Evolutionary conservation across 352 stramenopile species (phyloP).

Genomic region (Pythium monospermum): DNA sequence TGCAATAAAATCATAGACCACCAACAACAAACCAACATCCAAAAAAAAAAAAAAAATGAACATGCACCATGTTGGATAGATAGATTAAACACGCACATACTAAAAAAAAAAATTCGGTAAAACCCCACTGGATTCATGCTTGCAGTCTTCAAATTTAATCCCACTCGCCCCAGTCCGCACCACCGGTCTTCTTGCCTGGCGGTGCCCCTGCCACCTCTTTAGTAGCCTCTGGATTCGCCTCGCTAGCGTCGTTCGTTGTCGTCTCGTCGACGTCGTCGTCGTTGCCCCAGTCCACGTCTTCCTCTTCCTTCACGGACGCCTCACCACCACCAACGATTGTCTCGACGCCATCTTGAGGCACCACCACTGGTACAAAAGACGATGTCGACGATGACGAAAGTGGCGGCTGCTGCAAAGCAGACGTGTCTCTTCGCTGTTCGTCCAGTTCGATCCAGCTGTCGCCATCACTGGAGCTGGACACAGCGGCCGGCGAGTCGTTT

Average conservation of each 20-base stretch:
- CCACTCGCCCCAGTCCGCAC: slow-evolving; percentile 70
- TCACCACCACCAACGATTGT: neutral
- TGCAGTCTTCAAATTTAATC: too few relatives aligned
- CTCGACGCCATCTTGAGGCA: slow-evolving; percentile 3
- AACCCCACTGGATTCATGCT: too few relatives aligned
- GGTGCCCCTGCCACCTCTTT: slow-evolving; percentile 12
- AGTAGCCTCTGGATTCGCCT: slow-evolving; percentile 15
- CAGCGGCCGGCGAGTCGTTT: too few relatives aligned
- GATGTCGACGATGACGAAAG: slow-evolving; percentile 41
- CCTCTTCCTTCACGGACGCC: slow-evolving; percentile 1
- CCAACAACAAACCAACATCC: too few relatives aligned
- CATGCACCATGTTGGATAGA: too few relatives aligned
- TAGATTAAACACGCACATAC: too few relatives aligned
- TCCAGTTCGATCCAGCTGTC: slow-evolving; percentile 69
- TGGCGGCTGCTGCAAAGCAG: slow-evolving; percentile 23
- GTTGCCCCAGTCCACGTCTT: slow-evolving; percentile 27
- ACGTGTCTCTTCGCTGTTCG: slow-evolving; percentile 41
- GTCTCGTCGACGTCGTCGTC: slow-evolving; percentile 56
- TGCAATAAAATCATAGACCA: too few relatives aligned
- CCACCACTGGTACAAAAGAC: slow-evolving; percentile 26
- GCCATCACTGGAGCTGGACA: slow-evolving; percentile 47
- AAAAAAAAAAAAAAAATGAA: too few relatives aligned
- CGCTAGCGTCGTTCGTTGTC: slow-evolving; percentile 61
- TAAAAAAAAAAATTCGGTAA: too few relatives aligned
- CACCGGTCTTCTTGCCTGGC: slow-evolving; percentile 32